These are phyloP conservation scores for Beauveria pseudobassiana DNA, from an alignment of 2,329 filamentous ascomycete genomes.

Conservation along the genomic window DNA sequence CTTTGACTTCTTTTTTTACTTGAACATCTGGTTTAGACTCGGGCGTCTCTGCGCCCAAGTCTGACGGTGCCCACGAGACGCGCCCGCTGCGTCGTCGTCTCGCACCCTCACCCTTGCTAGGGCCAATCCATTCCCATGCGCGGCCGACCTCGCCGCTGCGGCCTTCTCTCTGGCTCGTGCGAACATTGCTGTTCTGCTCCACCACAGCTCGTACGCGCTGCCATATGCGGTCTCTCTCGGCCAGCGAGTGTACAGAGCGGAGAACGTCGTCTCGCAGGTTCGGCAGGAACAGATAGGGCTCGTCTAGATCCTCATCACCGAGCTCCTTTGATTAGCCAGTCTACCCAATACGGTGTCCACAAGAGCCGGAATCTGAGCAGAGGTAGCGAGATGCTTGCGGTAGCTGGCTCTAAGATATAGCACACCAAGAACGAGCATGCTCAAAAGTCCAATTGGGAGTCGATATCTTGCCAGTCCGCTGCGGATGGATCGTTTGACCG, in stretches of 20 bases:
- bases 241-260: slow-evolving; percentile 68
- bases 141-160: slow-evolving; percentile 57
- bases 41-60: slow-evolving; percentile 30
- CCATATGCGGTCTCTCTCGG: slow-evolving; percentile 77
- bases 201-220: slow-evolving; percentile 74
- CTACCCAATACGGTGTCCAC: slow-evolving; percentile 80
- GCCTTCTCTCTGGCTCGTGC: slow-evolving; percentile 63
- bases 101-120: slow-evolving; percentile 37
- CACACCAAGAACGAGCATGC: slow-evolving; percentile 38
- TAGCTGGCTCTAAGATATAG: slow-evolving; percentile 60
- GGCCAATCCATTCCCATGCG: slow-evolving; percentile 65
- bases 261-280: slow-evolving; percentile 90
- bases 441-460: slow-evolving; percentile 68
- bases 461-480: slow-evolving; percentile 80
- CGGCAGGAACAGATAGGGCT: slow-evolving; percentile 77
- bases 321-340: slow-evolving; percentile 72
- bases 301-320: slow-evolving; percentile 59
- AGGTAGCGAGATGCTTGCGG: slow-evolving; percentile 54
- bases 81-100: slow-evolving; percentile 45
- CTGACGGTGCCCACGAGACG: slow-evolving; percentile 36
- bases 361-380: slow-evolving; percentile 69
- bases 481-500: slow-evolving; percentile 69
- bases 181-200: slow-evolving; percentile 88
- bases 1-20: slow-evolving; percentile 28
- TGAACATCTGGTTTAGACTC: slow-evolving; percentile 21